Conservation (phyloP, 225 moss, liverwort and hornwort species). For the Bryum argenteum region DNA sequence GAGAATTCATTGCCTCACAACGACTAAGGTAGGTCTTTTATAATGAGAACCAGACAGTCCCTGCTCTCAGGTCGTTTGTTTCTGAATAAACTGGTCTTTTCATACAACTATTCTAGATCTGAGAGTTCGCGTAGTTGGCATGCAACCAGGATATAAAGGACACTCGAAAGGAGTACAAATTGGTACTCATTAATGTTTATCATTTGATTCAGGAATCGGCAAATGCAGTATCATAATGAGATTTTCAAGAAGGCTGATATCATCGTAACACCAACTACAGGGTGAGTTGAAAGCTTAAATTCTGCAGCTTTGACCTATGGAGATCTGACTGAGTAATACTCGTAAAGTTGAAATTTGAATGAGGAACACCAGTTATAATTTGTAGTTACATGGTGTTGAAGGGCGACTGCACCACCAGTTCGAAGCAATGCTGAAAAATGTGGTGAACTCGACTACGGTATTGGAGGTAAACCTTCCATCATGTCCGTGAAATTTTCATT, state of each 20-base stretch:
- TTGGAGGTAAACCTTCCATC: slow-evolving; percentile 66
- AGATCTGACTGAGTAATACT: background rate
- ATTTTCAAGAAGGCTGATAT: slow-evolving; percentile 91
- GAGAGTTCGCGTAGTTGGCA: background rate
- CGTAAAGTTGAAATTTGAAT: background rate
- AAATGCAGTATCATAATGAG: slow-evolving; percentile 87
- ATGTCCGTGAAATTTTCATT: background rate
- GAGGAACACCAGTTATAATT: background rate
- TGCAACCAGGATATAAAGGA: background rate
- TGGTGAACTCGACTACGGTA: slow-evolving; percentile 80
- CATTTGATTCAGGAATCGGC: slow-evolving; percentile 63
- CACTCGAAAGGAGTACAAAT: background rate
- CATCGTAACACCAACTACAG: slow-evolving; percentile 85
- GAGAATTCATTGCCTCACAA: slow-evolving; percentile 76
- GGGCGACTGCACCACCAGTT: slow-evolving; percentile 69
- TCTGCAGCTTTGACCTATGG: background rate
- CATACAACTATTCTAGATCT: background rate
- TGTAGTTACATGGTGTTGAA: slow-evolving; percentile 22
- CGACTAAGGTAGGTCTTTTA: slow-evolving; percentile 66
- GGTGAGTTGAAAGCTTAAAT: slow-evolving; percentile 46
- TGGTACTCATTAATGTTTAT: slow-evolving; percentile 2
- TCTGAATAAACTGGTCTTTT: too few relatives aligned
- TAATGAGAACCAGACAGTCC: background rate
- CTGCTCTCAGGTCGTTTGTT: background rate
- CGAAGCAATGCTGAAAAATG: slow-evolving; percentile 58